Percentiles rank a stretch among this genome's conserved stretches.
phyloP scores from a whole-genome alignment of 1,284 basidiomycete genomes.

The Xerocomus nothofagi region DNA sequence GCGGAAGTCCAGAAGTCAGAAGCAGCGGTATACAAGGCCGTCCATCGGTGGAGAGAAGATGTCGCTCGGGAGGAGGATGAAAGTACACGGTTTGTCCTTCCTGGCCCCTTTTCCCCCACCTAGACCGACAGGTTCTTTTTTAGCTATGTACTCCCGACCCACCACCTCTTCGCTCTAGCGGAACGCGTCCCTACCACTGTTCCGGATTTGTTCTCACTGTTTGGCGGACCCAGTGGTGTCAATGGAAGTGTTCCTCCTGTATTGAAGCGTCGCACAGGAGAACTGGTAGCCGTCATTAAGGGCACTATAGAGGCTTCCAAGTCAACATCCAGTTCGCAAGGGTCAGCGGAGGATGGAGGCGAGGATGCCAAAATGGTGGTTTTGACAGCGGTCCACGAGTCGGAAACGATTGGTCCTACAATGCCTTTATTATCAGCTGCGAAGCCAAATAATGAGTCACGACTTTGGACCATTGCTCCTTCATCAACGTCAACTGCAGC shows the following conservation, averaged over 20 bases:
- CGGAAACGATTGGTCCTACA: background rate
- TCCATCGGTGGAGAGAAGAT: conserved; percentile 87
- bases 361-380: background rate
- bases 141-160: conserved; percentile 75
- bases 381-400: background rate
- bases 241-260: conserved; percentile 52
- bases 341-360: background rate
- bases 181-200: conserved; percentile 65
- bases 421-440: background rate
- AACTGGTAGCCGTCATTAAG: conserved; percentile 62
- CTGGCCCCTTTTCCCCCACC: conserved; percentile 5
- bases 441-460: conserved; percentile 17
- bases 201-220: conserved; percentile 54
- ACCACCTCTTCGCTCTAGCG: conserved; percentile 67
- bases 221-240: conserved; percentile 36
- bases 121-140: conserved; percentile 3
- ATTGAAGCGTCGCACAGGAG: conserved; percentile 56
- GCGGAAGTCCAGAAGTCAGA: conserved; percentile 69
- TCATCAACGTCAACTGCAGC: conserved; percentile 4
- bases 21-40: conserved; percentile 67
- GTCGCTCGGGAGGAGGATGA: conserved; percentile 88
- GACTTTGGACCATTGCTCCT: conserved; percentile 21
- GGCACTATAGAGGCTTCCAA: conserved; percentile 38
- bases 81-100: conserved; percentile 63
- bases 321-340: background rate